Percentiles rank a stretch among this genome's conserved stretches.
These are phyloP conservation scores for Stenogyne calaminthoides DNA, from an alignment of 305 asterid species.

Conservation along the genomic window DNA sequence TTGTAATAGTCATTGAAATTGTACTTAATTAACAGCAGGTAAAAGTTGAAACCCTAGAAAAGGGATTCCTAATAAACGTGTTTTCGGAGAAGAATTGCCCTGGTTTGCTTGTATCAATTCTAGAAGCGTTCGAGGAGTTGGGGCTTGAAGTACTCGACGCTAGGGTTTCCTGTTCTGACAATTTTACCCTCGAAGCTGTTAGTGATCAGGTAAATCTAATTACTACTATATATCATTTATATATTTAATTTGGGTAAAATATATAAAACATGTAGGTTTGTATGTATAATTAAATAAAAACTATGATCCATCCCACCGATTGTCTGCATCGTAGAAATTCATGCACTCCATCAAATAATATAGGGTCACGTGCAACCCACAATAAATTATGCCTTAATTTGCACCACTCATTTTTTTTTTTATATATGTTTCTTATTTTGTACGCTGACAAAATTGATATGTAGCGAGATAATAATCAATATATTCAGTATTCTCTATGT, in stretches of 20 bases:
- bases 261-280: background rate
- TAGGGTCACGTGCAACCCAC: conserved; percentile 40
- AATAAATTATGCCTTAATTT: conserved; percentile 31
- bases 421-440: background rate
- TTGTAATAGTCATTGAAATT: background rate
- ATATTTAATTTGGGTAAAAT: no score
- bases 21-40: conserved; percentile 48
- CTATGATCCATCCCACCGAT: conserved; percentile 1
- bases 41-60: conserved; percentile 69
- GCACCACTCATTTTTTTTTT: conserved; percentile 37
- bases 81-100: conserved; percentile 56
- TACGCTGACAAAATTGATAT: conserved; percentile 16
- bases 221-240: background rate
- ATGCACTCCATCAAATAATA: conserved; percentile 30
- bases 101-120: conserved; percentile 59
- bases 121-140: conserved; percentile 70
- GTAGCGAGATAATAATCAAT: no score
- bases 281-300: no score
- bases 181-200: conserved; percentile 65
- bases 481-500: no score
- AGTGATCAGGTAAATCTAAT: conserved; percentile 54
- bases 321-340: conserved; percentile 13
- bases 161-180: conserved; percentile 74
- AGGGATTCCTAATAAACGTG: conserved; percentile 65
- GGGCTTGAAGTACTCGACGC: conserved; percentile 74